Conservation (phyloP, 352 stramenopile genomes). For the Hyaloperonospora arabidopsidis region DNA sequence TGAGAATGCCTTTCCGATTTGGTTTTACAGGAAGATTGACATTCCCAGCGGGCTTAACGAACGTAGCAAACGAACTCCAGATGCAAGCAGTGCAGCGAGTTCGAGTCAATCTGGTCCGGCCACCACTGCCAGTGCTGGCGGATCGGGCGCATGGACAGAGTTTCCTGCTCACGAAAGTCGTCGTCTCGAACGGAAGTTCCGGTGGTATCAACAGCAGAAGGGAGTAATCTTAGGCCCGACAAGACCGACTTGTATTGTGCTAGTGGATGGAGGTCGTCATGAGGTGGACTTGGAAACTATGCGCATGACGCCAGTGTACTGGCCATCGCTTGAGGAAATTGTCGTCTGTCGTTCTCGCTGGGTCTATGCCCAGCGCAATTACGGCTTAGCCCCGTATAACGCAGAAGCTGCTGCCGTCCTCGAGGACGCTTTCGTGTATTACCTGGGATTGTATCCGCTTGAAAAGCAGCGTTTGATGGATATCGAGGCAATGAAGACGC, state of each 20-base stretch:
- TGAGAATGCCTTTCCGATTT: slow-evolving; percentile 58
- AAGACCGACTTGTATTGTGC: slow-evolving; percentile 42
- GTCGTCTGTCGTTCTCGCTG: slow-evolving; percentile 65
- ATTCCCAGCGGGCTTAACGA: slow-evolving; percentile 27
- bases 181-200: slow-evolving; percentile 56
- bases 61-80: slow-evolving; percentile 10
- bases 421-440: slow-evolving; percentile 67
- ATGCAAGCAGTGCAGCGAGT: slow-evolving; percentile 5
- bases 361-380: slow-evolving; percentile 79
- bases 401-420: slow-evolving; percentile 37
- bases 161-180: slow-evolving; percentile 68
- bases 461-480: slow-evolving; percentile 53
- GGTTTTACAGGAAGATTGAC: slow-evolving; percentile 75
- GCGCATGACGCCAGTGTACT: slow-evolving; percentile 78
- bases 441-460: slow-evolving; percentile 55
- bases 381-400: slow-evolving; percentile 72
- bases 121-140: slow-evolving; percentile 12
- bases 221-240: slow-evolving; percentile 25
- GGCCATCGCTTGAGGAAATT: slow-evolving; percentile 57
- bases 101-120: not conserved
- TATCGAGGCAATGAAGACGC: slow-evolving; percentile 38
- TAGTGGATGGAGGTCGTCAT: slow-evolving; percentile 77
- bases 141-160: slow-evolving; percentile 52
- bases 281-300: slow-evolving; percentile 74
- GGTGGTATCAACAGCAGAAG: slow-evolving; percentile 59